Evolutionary conservation across 2,329 filamentous ascomycete species (phyloP), one percentile per base, ranked within the genome.

Genomic region (Dactylellina sp.): DNA sequence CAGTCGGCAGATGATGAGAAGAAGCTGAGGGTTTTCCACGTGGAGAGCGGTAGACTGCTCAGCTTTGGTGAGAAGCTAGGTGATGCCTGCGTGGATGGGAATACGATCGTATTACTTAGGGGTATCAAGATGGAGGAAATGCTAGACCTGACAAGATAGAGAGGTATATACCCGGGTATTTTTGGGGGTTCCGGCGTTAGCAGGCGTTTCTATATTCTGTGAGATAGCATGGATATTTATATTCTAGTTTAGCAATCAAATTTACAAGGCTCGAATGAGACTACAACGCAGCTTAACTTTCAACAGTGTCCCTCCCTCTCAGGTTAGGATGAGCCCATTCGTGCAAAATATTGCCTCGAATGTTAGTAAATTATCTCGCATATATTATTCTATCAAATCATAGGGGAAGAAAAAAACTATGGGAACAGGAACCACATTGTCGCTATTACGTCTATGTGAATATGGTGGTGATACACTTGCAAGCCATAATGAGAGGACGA

Each of bases 11-110:
- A 89, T 11, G 92, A 96, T 82, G 89, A 90, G 80, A 89, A 93
- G 71, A 90, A 90, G 81, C 81, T 99, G 76, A 84, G 95, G 7
- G 88, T 99, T 0, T 99, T 97, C 79, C 93, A 98, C 80, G 91
- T 99, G 0, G 93, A 99, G 80, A 91, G 90, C 0, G 95, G 95
- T 0, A 84, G 92, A 68, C 81, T 99, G 75, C 81, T 99, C 76
- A 93, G 95, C 72, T 99, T 96, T 79, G 88, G 86, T 22, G 93
- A 97, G 81, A 93, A 94, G 83, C 84, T 97, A 63, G 93, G 92
- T 2, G 84, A 85, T 59, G 85, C 85, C 25, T 84, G 96, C 70
- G 87, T 87, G 76, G 93, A 87, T 77, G 95, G 95, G 0, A 94
- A 99, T 80, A 97, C 93, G 9, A 88, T 99, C 76, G 93, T 98